phyloP scores from a whole-genome alignment of 352 stramenopile genomes.

The Achlya hypogyna region DNA sequence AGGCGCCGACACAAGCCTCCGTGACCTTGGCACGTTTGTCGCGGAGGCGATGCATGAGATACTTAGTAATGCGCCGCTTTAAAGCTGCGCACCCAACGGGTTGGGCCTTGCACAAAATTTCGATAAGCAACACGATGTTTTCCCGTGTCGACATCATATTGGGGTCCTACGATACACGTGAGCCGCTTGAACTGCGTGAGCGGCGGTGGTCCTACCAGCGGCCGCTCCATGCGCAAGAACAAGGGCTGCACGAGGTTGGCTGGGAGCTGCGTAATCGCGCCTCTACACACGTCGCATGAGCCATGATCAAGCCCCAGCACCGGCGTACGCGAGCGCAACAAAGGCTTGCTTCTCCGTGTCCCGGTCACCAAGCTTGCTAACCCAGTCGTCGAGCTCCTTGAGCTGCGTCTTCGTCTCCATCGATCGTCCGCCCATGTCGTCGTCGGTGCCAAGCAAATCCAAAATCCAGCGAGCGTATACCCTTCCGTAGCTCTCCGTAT shows the following conservation, averaged over 20 bases:
- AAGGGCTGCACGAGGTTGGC: neutral
- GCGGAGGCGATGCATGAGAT: slow-evolving; percentile 14
- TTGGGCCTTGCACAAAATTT: slow-evolving; percentile 10
- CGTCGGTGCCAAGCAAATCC: neutral
- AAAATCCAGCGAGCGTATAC: neutral
- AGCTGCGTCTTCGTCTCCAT: neutral
- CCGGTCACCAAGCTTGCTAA: slow-evolving; percentile 11
- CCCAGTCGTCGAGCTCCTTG: slow-evolving; percentile 10
- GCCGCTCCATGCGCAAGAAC: slow-evolving; percentile 1
- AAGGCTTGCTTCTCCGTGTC: slow-evolving; percentile 20
- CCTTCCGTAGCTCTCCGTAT: neutral
- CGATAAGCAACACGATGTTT: slow-evolving; percentile 16
- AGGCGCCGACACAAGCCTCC: slow-evolving; percentile 5
- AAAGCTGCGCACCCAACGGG: neutral
- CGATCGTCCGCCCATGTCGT: neutral
- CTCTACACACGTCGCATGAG: neutral
- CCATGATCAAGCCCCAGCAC: neutral
- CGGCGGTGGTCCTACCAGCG: neutral
- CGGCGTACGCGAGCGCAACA: slow-evolving; percentile 10
- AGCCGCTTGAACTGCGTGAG: neutral
- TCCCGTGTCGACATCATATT: slow-evolving; percentile 7
- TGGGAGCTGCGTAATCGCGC: slow-evolving; percentile 5
- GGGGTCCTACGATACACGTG: slow-evolving; percentile 6
- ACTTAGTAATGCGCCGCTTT: slow-evolving; percentile 5
- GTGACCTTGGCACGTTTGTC: slow-evolving; percentile 17